These are phyloP conservation scores for Claviceps sp. DNA, from an alignment of 2,329 filamentous ascomycete genomes.

Conservation along the genomic window DNA sequence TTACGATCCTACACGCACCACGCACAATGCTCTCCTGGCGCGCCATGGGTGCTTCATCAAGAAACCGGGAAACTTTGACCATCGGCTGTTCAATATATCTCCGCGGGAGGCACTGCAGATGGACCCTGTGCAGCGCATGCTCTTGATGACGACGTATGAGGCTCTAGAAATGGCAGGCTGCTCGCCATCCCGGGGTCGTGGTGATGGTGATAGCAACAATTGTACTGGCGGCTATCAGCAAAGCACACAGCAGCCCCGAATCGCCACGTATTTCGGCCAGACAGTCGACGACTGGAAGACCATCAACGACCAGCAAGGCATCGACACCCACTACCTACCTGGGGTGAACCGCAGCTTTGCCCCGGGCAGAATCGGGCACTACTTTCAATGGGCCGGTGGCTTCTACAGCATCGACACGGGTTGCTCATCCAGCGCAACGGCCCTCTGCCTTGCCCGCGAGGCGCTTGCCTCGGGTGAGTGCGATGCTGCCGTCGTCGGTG, in stretches of 20 bases:
- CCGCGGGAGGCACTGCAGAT: constrained; percentile 62
- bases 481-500: constrained; percentile 51
- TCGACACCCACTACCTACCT: constrained; percentile 31
- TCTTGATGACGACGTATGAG: constrained; percentile 63
- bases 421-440: constrained; percentile 58
- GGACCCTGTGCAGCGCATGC: constrained; percentile 64
- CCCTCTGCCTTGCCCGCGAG: constrained; percentile 49
- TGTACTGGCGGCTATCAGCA: not conserved
- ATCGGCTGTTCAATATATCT: constrained; percentile 73
- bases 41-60: constrained; percentile 51
- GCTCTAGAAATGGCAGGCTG: constrained; percentile 54
- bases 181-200: not conserved
- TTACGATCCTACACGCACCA: not conserved
- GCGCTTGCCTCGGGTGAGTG: constrained; percentile 40
- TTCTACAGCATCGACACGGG: constrained; percentile 66
- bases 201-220: not conserved
- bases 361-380: constrained; percentile 23
- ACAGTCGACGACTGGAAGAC: constrained; percentile 68
- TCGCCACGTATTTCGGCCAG: constrained; percentile 64
- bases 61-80: constrained; percentile 60
- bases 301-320: constrained; percentile 57
- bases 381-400: constrained; percentile 21
- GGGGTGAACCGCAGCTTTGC: constrained; percentile 2
- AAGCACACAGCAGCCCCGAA: constrained; percentile 19
- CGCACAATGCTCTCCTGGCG: not conserved